These are phyloP conservation scores for Suhomyces choctaworum DNA, from an alignment of 1,139 yeast genomes.

Conservation along the genomic window DNA sequence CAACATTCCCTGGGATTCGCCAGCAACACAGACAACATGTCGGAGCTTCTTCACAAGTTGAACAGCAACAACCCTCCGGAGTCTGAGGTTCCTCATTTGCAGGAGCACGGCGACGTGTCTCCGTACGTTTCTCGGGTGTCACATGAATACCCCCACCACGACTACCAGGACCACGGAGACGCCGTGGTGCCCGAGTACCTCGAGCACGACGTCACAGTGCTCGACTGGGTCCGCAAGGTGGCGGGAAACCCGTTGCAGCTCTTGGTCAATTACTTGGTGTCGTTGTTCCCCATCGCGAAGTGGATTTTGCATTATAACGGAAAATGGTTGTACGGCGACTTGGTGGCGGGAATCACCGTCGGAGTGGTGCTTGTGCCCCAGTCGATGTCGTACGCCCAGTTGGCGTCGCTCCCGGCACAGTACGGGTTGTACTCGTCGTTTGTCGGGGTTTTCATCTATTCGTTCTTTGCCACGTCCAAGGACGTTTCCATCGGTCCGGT, in stretches of 20 bases:
- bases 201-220: conserved; percentile 44
- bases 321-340: conserved; percentile 77
- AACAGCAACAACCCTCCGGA: conserved; percentile 17
- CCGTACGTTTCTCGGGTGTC: conserved; percentile 7
- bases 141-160: conserved; percentile 8
- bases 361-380: conserved; percentile 94
- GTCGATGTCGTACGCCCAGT: conserved; percentile 89
- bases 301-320: conserved; percentile 87
- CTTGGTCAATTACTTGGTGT: conserved; percentile 47
- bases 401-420: conserved; percentile 80
- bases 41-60: conserved; percentile 19
- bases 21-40: no score
- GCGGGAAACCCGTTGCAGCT: conserved; percentile 43
- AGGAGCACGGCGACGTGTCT: conserved; percentile 11
- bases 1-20: no score
- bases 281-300: conserved; percentile 72
- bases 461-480: conserved; percentile 90
- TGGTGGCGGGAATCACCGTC: conserved; percentile 90
- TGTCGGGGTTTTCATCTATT: conserved; percentile 85
- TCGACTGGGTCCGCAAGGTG: conserved; percentile 45
- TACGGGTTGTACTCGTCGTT: conserved; percentile 91
- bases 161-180: conserved; percentile 11
- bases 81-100: conserved; percentile 22
- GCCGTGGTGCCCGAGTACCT: conserved; percentile 40
- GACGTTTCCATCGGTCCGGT: conserved; percentile 97